These are phyloP conservation scores for Lophiostoma macrostomum DNA, from an alignment of 495 filamentous ascomycete species.

Conservation along the genomic window DNA sequence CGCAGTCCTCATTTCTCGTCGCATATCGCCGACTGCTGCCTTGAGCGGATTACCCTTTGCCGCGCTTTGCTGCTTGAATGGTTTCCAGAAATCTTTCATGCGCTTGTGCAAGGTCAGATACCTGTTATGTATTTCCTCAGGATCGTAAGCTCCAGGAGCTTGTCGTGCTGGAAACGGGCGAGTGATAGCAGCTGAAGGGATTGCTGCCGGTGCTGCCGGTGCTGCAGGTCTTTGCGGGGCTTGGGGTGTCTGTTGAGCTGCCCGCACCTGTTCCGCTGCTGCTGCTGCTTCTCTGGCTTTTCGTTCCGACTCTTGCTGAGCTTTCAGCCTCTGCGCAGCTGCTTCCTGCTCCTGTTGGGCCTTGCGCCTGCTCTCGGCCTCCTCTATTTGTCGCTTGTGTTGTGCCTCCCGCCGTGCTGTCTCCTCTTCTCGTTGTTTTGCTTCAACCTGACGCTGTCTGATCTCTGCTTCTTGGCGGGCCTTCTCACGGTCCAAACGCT, in stretches of 20 bases:
- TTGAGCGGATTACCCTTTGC: constrained; percentile 59
- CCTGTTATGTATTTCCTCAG: constrained; percentile 51
- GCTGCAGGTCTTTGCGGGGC: not conserved
- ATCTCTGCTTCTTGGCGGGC: constrained; percentile 16
- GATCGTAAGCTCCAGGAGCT: constrained; percentile 34
- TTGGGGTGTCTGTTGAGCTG: constrained; percentile 13
- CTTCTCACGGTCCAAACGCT: constrained; percentile 22
- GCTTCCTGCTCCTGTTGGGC: constrained; percentile 29
- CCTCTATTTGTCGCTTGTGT: constrained; percentile 10
- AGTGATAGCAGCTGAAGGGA: not conserved
- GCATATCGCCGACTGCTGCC: constrained; percentile 66
- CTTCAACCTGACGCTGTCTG: constrained; percentile 5
- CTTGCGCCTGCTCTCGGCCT: constrained; percentile 23
- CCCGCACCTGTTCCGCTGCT: constrained; percentile 27
- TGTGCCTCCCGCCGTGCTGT: constrained; percentile 15
- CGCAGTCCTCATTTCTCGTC: constrained; percentile 65
- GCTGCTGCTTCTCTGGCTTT: constrained; percentile 30
- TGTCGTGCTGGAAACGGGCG: not conserved
- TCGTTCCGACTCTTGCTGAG: constrained; percentile 21
- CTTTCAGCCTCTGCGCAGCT: constrained; percentile 3
- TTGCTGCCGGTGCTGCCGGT: not conserved
- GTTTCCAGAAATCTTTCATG: constrained; percentile 68
- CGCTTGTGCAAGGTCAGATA: constrained; percentile 69
- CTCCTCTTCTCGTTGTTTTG: constrained; percentile 12
- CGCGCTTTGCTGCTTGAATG: constrained; percentile 44